Percentiles rank a stretch among this genome's conserved stretches.
Conservation (phyloP, 805 yeast species). For the Cyberlindnera xishuangbannaensis region DNA sequence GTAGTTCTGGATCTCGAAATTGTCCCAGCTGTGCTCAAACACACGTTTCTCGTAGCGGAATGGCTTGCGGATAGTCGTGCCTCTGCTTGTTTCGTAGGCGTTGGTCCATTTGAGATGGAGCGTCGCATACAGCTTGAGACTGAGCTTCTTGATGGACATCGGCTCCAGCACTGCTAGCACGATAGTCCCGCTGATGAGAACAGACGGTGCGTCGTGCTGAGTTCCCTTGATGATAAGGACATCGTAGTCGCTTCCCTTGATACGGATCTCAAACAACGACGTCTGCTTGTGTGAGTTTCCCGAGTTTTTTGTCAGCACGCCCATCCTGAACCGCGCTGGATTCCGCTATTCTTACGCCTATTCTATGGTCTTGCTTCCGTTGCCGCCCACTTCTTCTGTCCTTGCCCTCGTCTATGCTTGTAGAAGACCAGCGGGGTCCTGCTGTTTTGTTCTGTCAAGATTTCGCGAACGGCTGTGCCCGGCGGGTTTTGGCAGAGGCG, state of each 20-base stretch:
- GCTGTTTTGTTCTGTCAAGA: too few species aligned
- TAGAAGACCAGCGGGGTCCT: too few species aligned
- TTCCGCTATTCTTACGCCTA: too few species aligned
- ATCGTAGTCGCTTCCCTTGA: conserved; percentile 66
- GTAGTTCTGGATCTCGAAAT: conserved; percentile 46
- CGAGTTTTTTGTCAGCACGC: conserved; percentile 16
- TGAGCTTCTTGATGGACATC: conserved; percentile 55
- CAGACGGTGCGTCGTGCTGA: conserved; percentile 72
- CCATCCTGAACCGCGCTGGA: too few species aligned
- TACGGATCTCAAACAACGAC: conserved; percentile 45
- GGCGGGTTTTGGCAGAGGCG: too few species aligned
- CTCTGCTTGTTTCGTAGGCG: conserved; percentile 39
- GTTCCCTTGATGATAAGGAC: conserved; percentile 78
- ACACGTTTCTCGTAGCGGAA: conserved; percentile 52
- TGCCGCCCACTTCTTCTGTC: too few species aligned
- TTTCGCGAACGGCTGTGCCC: too few species aligned
- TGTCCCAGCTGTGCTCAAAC: conserved; percentile 77
- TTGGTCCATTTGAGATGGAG: conserved; percentile 64
- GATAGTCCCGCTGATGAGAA: conserved; percentile 68
- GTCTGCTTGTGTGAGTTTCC: conserved; percentile 25
- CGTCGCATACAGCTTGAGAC: conserved; percentile 61
- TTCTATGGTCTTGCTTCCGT: too few species aligned
- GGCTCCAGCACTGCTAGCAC: conserved; percentile 76
- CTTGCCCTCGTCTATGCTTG: too few species aligned
- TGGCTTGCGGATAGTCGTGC: conserved; percentile 38